Percentiles rank a stretch among this genome's conserved stretches.
Conservation (phyloP, 345 rosid genomes). For the Aurinia saxatilis region DNA sequence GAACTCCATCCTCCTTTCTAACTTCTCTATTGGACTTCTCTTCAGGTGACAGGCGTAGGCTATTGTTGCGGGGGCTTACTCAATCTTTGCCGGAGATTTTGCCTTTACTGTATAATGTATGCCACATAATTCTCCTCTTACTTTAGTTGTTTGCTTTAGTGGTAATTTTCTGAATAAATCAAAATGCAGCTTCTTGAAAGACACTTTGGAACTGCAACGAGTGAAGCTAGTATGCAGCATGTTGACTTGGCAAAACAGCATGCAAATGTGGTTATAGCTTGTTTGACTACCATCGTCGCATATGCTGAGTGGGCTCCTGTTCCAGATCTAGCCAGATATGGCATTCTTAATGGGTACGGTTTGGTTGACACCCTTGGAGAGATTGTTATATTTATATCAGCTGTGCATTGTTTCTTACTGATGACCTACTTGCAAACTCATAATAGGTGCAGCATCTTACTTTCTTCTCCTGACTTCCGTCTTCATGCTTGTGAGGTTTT, state of each 20-base stretch:
- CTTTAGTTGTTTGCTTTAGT: background rate
- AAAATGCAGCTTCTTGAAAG: constrained; percentile 56
- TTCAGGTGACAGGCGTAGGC: constrained; percentile 74
- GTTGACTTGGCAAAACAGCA: constrained; percentile 71
- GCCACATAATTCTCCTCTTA: constrained; percentile 12
- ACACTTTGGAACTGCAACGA: constrained; percentile 68
- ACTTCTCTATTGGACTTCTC: background rate
- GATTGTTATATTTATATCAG: background rate
- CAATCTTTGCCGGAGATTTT: constrained; percentile 76
- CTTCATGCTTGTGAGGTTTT: constrained; percentile 91
- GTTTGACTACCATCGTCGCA: constrained; percentile 68
- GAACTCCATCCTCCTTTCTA: background rate
- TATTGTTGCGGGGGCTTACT: constrained; percentile 62
- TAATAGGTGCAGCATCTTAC: constrained; percentile 62
- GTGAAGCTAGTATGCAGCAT: constrained; percentile 53
- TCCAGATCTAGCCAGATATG: constrained; percentile 70
- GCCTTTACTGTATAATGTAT: constrained; percentile 64
- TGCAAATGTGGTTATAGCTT: constrained; percentile 66
- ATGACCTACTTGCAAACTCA: constrained; percentile 1
- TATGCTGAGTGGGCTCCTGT: constrained; percentile 91
- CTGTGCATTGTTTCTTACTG: constrained; percentile 1
- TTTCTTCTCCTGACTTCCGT: constrained; percentile 65
- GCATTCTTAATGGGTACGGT: constrained; percentile 69
- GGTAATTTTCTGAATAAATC: constrained; percentile 13
- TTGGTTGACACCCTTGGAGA: background rate